Base-by-base conservation (phyloP, 1,284 basidiomycete species). In the Marasmius fiardii region DNA sequence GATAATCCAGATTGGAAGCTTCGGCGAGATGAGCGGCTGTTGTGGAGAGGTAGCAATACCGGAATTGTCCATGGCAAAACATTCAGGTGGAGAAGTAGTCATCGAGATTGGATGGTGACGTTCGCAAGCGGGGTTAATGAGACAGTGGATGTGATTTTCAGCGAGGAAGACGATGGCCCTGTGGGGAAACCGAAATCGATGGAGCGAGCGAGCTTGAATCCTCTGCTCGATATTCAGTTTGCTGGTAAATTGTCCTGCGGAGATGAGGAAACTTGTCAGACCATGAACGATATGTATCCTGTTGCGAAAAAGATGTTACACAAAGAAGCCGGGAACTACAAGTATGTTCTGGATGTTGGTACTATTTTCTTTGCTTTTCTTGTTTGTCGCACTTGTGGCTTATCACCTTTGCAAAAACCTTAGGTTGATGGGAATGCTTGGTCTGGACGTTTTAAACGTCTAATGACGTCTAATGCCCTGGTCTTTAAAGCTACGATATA, bases 341-440 rank as follows among this genome's bases (percentile, higher is more conserved):
- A 86, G 67, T 88, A 86, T 65, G 75, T 88, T 43, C 64, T 88
- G 26, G 85, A 87, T 64, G 81, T 86, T 56, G 67, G 81, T 74
- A 45, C 12, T 20, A n/a, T n/a, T n/a, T n/a, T 16, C 51, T 35
- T 52, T 21, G n/a, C 6, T 51, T 20, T 37, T 23, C 52, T 47
- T 18, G 45, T 23, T 37, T 47, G 31, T 31, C 26, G 21, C 43
- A 21, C 43, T 39, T 45, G 34, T 31, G 26, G 21, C 43, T 26
- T 43, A 35, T 41, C n/a, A 23, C 18, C 53, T 55, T 51, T 5
- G 8, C 11, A 20, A 55, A n/a, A 33, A 11, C 34, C n/a, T 7
- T 56, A 83, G 81, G 68, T 82, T 12, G 85, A 88, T 61, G 86
- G 86, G 1, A 85, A 88, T 56, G 86, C 80, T 0, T 88, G 86